phyloP scores from a whole-genome alignment of 1,284 basidiomycete species.

The Tilletia setariae region DNA sequence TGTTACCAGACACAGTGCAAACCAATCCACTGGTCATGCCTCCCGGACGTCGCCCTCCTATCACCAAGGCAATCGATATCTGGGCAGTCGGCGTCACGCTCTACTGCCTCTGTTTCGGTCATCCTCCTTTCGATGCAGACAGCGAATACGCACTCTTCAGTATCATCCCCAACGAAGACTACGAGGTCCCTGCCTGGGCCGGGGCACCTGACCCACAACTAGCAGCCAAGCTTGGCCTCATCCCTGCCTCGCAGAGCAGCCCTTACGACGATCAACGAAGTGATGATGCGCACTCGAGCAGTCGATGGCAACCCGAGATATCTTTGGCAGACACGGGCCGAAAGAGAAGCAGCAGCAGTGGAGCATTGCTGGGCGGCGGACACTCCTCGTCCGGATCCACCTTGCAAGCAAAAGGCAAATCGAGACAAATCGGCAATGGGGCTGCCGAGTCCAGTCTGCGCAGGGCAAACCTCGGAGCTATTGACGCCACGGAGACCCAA shows the following conservation, averaged over 20 bases:
- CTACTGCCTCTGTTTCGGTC: constrained; percentile 88
- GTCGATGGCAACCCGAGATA: not conserved
- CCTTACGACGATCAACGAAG: constrained; percentile 21
- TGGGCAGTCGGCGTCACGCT: constrained; percentile 98
- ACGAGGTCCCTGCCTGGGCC: constrained; percentile 70
- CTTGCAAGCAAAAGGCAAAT: constrained; percentile 1
- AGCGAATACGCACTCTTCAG: constrained; percentile 79
- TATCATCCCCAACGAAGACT: constrained; percentile 76
- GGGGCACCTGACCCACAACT: constrained; percentile 62
- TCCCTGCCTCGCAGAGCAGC: not conserved
- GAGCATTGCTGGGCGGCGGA: constrained; percentile 4
- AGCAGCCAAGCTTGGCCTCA: constrained; percentile 52
- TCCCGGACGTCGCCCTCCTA: constrained; percentile 42
- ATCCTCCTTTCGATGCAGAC: constrained; percentile 66
- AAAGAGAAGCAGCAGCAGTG: constrained; percentile 8
- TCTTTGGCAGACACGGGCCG: not conserved
- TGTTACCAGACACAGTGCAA: not conserved
- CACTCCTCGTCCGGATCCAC: not conserved
- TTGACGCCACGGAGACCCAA: not conserved
- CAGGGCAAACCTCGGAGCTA: not conserved
- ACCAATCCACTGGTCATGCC: constrained; percentile 2
- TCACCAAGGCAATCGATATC: constrained; percentile 95
- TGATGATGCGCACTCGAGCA: constrained; percentile 57
- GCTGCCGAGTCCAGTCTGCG: constrained; percentile 13
- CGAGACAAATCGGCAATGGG: constrained; percentile 31